A percentile compares a stretch with the other conserved stretches of the same genome.
These are phyloP conservation scores for Myxozyma monticola DNA, from an alignment of 805 yeast genomes.

Conservation along the genomic window DNA sequence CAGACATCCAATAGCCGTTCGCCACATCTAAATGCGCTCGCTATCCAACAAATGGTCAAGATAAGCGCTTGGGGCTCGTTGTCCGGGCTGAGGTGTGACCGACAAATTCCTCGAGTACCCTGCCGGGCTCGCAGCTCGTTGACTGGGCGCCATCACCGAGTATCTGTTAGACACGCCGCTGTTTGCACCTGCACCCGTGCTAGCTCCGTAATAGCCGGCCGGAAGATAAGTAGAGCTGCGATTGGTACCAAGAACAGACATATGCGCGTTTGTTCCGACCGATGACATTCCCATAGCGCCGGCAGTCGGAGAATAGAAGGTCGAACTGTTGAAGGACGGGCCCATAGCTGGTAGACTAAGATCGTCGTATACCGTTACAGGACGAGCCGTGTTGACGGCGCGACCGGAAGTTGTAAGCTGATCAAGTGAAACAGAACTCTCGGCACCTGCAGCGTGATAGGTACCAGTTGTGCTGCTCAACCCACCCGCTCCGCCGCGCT, in stretches of 20 bases:
- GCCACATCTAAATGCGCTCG: conserved; percentile 11
- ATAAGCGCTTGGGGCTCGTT: conserved; percentile 42
- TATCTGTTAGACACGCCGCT: conserved; percentile 8
- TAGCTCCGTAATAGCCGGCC: conserved; percentile 25
- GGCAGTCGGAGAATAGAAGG: conserved; percentile 77
- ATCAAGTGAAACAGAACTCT: conserved; percentile 21
- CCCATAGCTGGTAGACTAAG: conserved; percentile 27
- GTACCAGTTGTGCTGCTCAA: not conserved
- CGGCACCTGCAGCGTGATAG: conserved; percentile 26
- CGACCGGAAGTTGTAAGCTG: conserved; percentile 24
- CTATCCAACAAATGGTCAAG: conserved; percentile 40
- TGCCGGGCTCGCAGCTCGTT: conserved; percentile 13
- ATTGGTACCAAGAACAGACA: not conserved
- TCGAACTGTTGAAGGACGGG: conserved; percentile 35
- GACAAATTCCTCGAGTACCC: not conserved
- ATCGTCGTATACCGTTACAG: conserved; percentile 23
- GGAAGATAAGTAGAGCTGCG: conserved; percentile 26
- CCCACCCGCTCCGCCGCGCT: not conserved
- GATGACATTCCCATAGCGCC: conserved; percentile 37
- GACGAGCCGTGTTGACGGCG: conserved; percentile 20
- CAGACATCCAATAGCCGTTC: too few relatives aligned
- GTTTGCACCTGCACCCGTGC: conserved; percentile 3
- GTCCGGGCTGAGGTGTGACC: conserved; percentile 16
- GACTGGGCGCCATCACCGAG: conserved; percentile 1
- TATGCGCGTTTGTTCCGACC: conserved; percentile 1